phyloP scores from a whole-genome alignment of 352 stramenopile species.

The Globisporangium uncinulatum region DNA sequence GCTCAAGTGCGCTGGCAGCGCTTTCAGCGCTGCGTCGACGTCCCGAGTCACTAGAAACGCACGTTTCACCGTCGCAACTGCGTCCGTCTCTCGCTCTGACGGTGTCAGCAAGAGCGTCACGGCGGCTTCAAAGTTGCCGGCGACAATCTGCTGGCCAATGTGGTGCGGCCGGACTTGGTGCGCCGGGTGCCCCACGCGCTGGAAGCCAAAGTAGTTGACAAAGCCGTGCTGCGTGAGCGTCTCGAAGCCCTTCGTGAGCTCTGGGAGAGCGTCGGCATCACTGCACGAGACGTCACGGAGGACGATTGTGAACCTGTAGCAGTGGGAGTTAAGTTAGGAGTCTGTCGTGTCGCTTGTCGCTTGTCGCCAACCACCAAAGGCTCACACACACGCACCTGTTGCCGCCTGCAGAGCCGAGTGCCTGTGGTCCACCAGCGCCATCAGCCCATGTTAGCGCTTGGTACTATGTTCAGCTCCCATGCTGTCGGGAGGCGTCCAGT shows the following conservation, averaged over 20 bases:
- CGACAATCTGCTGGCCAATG: constrained; percentile 64
- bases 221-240: constrained; percentile 38
- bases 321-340: neutral
- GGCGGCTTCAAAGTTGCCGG: constrained; percentile 48
- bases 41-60: constrained; percentile 38
- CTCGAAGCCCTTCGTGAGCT: constrained; percentile 20
- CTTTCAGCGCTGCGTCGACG: constrained; percentile 50
- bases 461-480: too few relatives aligned
- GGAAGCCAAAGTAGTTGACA: constrained; percentile 82
- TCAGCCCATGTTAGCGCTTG: neutral
- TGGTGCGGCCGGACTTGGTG: constrained; percentile 52
- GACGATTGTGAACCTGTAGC: constrained; percentile 42
- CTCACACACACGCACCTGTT: constrained; percentile 27
- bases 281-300: constrained; percentile 30
- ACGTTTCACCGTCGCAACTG: constrained; percentile 32
- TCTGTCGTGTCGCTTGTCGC: too few relatives aligned
- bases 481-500: neutral
- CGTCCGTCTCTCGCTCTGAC: constrained; percentile 27
- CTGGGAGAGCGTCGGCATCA: constrained; percentile 10
- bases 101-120: constrained; percentile 40
- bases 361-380: too few relatives aligned
- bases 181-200: constrained; percentile 53
- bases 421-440: constrained; percentile 10
- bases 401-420: constrained; percentile 41
- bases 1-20: constrained; percentile 34